A percentile compares a stretch with the other conserved stretches of the same genome.
Conservation (phyloP, 2,329 filamentous ascomycete species). For the Phoma herbarum region DNA sequence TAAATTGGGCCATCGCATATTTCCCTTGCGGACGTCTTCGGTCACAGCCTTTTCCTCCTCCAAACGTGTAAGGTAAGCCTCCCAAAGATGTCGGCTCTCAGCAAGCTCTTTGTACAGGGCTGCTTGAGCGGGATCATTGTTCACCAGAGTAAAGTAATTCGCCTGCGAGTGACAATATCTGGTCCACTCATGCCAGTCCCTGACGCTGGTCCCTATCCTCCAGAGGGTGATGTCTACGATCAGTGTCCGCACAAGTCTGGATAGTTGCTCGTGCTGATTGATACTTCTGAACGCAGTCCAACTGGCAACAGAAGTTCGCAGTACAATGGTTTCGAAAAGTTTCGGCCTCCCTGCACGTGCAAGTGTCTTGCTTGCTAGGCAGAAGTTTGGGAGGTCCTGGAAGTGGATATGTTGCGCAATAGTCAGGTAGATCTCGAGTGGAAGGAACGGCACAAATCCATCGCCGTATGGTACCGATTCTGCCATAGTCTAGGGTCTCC, state of each 20-base stretch:
- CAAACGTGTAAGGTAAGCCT: constrained; percentile 14
- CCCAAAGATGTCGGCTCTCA: constrained; percentile 18
- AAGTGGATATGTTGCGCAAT: constrained; percentile 20
- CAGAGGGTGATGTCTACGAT: constrained; percentile 24
- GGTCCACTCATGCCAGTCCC: constrained; percentile 22
- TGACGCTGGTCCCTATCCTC: constrained; percentile 13
- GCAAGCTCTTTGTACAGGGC: constrained; percentile 1
- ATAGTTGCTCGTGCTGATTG: constrained; percentile 10
- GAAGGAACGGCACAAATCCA: constrained; percentile 26
- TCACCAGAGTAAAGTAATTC: background rate
- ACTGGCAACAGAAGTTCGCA: constrained; percentile 21
- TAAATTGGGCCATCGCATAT: constrained; percentile 1
- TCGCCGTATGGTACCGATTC: too few species aligned
- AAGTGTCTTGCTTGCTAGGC: constrained; percentile 20
- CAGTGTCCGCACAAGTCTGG: constrained; percentile 19
- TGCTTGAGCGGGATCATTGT: constrained; percentile 1
- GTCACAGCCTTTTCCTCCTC: constrained; percentile 12
- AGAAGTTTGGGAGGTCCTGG: constrained; percentile 22
- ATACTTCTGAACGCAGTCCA: constrained; percentile 19
- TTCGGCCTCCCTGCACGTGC: constrained; percentile 14
- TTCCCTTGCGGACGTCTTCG: background rate
- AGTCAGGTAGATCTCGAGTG: constrained; percentile 23
- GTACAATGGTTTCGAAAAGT: constrained; percentile 23
- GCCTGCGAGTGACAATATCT: constrained; percentile 5
- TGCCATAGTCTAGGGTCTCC: too few species aligned